Evolutionary conservation across 2,329 filamentous ascomycete genomes (phyloP).

Genomic region (Monilinia laxa): DNA sequence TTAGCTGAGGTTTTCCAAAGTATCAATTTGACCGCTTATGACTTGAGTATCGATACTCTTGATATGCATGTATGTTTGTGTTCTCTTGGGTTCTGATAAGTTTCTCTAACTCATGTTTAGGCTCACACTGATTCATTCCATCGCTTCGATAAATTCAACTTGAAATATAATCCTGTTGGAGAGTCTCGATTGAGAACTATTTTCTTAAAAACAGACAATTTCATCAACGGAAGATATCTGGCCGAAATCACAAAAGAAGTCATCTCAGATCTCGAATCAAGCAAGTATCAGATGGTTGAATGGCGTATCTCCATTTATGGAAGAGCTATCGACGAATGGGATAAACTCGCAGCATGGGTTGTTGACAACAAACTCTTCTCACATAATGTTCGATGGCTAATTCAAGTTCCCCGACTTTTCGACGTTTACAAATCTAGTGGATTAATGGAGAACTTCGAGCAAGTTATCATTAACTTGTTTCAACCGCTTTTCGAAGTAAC

Average conservation of each 20-base stretch:
- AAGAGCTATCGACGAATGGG: conserved; percentile 90
- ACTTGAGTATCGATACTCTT: conserved; percentile 94
- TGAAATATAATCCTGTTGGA: conserved; percentile 97
- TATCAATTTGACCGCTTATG: conserved; percentile 95
- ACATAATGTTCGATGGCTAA: conserved; percentile 94
- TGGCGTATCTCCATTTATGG: conserved; percentile 99
- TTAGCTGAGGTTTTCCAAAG: conserved; percentile 92
- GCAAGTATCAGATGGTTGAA: conserved; percentile 99
- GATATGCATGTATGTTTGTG: conserved; percentile 84
- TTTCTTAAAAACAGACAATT: conserved; percentile 98
- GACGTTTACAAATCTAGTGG: conserved; percentile 91
- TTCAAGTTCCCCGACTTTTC: conserved; percentile 91
- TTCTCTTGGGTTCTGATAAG: background rate
- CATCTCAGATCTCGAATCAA: conserved; percentile 93
- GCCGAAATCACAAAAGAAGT: conserved; percentile 98
- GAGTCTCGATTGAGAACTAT: conserved; percentile 96
- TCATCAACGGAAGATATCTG: conserved; percentile 91
- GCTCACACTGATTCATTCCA: conserved; percentile 98
- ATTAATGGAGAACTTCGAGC: conserved; percentile 85
- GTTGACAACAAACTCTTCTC: conserved; percentile 98
- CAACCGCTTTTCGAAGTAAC: conserved; percentile 94
- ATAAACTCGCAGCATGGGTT: conserved; percentile 95
- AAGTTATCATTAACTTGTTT: conserved; percentile 89
- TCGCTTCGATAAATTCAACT: conserved; percentile 98
- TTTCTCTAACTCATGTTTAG: conserved; percentile 44